Base-by-base conservation (phyloP, 2,329 filamentous ascomycete species). In the Colletotrichum agaves region DNA sequence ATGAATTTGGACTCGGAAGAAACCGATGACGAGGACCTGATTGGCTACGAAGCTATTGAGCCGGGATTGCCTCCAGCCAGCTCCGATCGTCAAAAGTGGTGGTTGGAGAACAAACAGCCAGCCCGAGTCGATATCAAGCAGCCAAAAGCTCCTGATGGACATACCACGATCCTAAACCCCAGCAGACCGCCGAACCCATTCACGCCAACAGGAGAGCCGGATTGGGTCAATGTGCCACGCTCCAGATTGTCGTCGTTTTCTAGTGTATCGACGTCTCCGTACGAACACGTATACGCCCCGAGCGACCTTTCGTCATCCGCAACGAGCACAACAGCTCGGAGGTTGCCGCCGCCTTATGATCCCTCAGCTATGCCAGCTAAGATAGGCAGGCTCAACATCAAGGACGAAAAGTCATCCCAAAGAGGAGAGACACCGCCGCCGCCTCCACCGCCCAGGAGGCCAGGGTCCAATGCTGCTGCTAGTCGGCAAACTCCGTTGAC, bases 141-240 rank as follows among this genome's bases (percentile, higher is more conserved):
- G 8, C 92, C 93, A 1, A 81, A 78, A 44, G 77, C 80, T 7
- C 75, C 79, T 56, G 81, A 82, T 56, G 80, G 84, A 3, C 84
- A 85, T 43, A 83, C 86, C 11, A 85, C 89, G 73, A 81, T 89
- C 2, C 85, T 93, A 21, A 98, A 97, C 76, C 88, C 91, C 1
- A 85, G 88, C 35, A 88, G 93, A 53, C 88, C 89, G 12, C 88
- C 91, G 1, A 98, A 98, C 74, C 96, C 96, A 0, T 98, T 97
- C 77, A 86, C 85, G 1, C 83, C 86, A 0, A 90, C 87, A 2
- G 85, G 90, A 35, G 93, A 97, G 77, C 88, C 91, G 10, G 94
- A 98, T 74, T 98, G 96, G 96, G 88, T 97, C 46, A 85, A 85
- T 3, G 82, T 91, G 5, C 84, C 88, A 21, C 81, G 87, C 35